Evolutionary conservation across 805 yeast species (phyloP).

Genomic region (Saccharomycopsis javanensis): DNA sequence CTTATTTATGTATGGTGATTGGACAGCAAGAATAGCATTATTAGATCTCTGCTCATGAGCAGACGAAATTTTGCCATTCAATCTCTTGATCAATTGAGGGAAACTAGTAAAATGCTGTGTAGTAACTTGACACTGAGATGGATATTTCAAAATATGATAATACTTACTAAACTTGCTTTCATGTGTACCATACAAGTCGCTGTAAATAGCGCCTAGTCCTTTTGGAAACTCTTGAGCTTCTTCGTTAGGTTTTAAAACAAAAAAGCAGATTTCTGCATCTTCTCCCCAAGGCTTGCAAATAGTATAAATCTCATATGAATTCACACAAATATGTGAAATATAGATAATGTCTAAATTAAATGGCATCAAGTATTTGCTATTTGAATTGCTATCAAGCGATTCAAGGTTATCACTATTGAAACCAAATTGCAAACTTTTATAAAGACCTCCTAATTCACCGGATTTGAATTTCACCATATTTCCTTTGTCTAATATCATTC

Average conservation of each 20-base stretch:
- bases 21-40: constrained; percentile 56
- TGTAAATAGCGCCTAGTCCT: constrained; percentile 44
- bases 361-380: constrained; percentile 37
- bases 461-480: constrained; percentile 60
- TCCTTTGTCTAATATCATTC: constrained; percentile 77
- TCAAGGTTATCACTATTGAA: constrained; percentile 55
- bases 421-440: constrained; percentile 78
- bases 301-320: constrained; percentile 66
- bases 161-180: constrained; percentile 34
- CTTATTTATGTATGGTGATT: constrained; percentile 51
- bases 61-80: constrained; percentile 44
- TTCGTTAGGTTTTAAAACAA: constrained; percentile 58
- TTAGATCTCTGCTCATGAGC: constrained; percentile 60
- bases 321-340: constrained; percentile 57
- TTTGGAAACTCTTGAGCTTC: constrained; percentile 55
- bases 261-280: constrained; percentile 38
- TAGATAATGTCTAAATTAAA: constrained; percentile 52
- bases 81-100: constrained; percentile 44
- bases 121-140: constrained; percentile 44
- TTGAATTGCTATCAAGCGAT: constrained; percentile 31
- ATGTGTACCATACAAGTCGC: constrained; percentile 41
- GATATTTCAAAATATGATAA: constrained; percentile 43
- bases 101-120: constrained; percentile 44
- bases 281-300: constrained; percentile 50
- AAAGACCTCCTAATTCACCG: constrained; percentile 68